Conservation (phyloP, 2,329 filamentous ascomycete genomes). For the Neocucurbitaria cava region DNA sequence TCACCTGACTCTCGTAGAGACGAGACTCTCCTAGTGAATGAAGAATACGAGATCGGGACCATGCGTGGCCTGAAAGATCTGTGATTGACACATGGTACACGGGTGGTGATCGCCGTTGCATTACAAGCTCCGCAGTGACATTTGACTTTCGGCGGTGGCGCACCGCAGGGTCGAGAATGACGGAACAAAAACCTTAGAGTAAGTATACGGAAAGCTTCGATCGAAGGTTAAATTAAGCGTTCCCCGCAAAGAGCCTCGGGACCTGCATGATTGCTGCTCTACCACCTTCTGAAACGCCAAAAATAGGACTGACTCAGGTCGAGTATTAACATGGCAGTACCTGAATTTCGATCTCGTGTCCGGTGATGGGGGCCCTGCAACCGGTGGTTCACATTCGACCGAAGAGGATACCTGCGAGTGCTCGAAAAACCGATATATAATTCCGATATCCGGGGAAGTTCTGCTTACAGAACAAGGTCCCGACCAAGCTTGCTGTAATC, state of each 20-base stretch:
- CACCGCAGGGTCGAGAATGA: constrained; percentile 13
- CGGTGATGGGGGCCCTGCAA: constrained; percentile 28
- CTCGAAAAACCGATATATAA: constrained; percentile 6
- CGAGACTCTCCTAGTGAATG: constrained; percentile 8
- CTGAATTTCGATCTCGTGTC: constrained; percentile 26
- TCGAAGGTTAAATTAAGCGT: constrained; percentile 32
- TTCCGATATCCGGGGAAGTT: constrained; percentile 25
- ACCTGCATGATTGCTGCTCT: constrained; percentile 19
- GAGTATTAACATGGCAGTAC: constrained; percentile 29
- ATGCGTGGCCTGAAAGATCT: constrained; percentile 8
- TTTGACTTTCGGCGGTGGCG: constrained; percentile 6
- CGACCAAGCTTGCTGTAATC: constrained; percentile 39
- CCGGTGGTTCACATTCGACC: constrained; percentile 10
- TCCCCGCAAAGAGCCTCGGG: constrained; percentile 25
- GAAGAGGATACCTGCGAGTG: constrained; percentile 6
- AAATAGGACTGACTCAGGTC: constrained; percentile 35
- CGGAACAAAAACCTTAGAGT: constrained; percentile 30
- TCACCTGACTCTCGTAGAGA: constrained; percentile 19
- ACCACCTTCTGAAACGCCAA: constrained; percentile 20
- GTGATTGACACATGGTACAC: not conserved
- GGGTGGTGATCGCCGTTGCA: constrained; percentile 13
- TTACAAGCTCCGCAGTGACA: constrained; percentile 3
- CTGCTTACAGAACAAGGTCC: constrained; percentile 46
- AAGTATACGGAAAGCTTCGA: constrained; percentile 44
- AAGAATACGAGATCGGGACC: constrained; percentile 27